Evolutionary conservation across 176 grass and related monocot genomes (phyloP).

Genomic region (Coix lacrymajobi): DNA sequence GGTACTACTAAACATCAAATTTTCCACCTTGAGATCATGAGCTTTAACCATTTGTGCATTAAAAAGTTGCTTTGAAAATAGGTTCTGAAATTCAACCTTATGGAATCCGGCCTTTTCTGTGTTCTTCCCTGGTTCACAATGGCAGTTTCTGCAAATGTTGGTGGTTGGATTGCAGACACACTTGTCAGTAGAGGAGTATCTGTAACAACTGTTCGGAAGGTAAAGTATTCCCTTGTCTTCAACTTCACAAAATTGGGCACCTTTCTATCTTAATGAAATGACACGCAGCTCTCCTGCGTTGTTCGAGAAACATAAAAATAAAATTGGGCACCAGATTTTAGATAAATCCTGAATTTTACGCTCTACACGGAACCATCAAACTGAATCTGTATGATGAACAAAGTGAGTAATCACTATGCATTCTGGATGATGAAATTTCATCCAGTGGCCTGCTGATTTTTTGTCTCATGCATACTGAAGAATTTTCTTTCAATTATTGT

Average conservation of each 20-base stretch:
- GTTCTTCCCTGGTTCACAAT: conserved; percentile 95
- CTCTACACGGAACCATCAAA: neutral
- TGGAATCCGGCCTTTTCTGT: conserved; percentile 83
- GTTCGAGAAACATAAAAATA: too few relatives aligned
- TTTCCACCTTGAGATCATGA: conserved; percentile 1
- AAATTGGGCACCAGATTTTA: neutral
- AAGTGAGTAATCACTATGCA: neutral
- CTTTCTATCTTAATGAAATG: too few relatives aligned
- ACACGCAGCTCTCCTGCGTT: too few relatives aligned
- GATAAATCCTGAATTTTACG: neutral
- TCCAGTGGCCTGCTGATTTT: neutral
- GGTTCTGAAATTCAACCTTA: conserved; percentile 97
- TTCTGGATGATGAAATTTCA: neutral
- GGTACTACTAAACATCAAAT: conserved; percentile 42
- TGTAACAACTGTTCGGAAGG: conserved; percentile 91
- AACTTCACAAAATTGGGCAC: neutral
- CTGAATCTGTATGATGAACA: neutral
- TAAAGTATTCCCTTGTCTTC: conserved; percentile 17
- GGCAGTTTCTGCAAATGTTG: conserved; percentile 92
- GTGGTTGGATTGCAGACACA: conserved; percentile 98
- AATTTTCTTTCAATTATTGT: neutral
- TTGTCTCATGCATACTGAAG: neutral
- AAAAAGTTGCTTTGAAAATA: conserved; percentile 35
- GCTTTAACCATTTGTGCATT: neutral
- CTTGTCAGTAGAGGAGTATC: conserved; percentile 93